phyloP scores from a whole-genome alignment of 495 filamentous ascomycete genomes.

The Rhizodiscina lignyota region DNA sequence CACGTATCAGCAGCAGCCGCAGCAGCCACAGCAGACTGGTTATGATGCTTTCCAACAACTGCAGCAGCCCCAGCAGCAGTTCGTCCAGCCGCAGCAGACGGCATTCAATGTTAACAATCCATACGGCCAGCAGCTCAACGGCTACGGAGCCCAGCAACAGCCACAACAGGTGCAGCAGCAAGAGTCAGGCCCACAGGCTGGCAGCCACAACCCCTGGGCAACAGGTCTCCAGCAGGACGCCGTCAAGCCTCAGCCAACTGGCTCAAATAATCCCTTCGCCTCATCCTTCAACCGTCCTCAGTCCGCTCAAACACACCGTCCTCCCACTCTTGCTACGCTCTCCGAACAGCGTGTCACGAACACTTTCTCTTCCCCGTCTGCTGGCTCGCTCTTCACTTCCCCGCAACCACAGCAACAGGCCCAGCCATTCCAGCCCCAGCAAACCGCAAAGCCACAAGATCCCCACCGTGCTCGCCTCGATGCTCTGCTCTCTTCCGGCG shows the following conservation, averaged over 20 bases:
- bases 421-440: constrained; percentile 27
- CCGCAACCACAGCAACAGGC: constrained; percentile 6
- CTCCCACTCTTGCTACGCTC: constrained; percentile 29
- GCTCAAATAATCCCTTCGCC: constrained; percentile 95
- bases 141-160: constrained; percentile 31
- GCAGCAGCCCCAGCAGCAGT: constrained; percentile 27
- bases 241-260: constrained; percentile 54
- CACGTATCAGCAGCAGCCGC: constrained; percentile 36
- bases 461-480: constrained; percentile 81
- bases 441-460: constrained; percentile 30
- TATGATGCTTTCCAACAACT: constrained; percentile 18
- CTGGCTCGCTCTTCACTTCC: neutral
- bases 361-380: neutral
- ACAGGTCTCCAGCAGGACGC: constrained; percentile 28
- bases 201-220: constrained; percentile 75
- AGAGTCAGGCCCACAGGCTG: constrained; percentile 45
- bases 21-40: constrained; percentile 39
- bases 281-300: constrained; percentile 30
- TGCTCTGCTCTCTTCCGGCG: constrained; percentile 69
- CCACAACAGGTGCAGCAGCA: constrained; percentile 34
- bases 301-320: constrained; percentile 8
- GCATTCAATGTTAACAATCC: constrained; percentile 55
- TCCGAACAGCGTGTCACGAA: constrained; percentile 32
- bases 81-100: constrained; percentile 55
- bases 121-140: constrained; percentile 39